phyloP scores from a whole-genome alignment of 495 filamentous ascomycete genomes.

The Cairneyella variabilis region DNA sequence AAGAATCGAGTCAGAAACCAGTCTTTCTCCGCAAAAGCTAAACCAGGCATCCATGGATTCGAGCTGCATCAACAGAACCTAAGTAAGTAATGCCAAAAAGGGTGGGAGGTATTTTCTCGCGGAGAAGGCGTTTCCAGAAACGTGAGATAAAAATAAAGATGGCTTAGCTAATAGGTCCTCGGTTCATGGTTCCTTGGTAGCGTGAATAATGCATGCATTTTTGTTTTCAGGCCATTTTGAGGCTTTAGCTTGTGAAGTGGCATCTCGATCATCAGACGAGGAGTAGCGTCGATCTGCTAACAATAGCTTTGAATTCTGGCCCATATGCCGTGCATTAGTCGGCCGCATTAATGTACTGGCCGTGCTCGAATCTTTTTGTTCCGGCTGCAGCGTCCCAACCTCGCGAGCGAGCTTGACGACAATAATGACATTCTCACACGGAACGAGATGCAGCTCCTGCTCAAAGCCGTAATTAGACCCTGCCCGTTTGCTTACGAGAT shows the following conservation, averaged over 20 bases:
- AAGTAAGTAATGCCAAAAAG: conserved; percentile 1
- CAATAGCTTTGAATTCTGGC: conserved; percentile 9
- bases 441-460: conserved; percentile 1
- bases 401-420: background rate
- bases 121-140: conserved; percentile 19
- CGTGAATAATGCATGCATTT: conserved; percentile 13
- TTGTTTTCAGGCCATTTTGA: conserved; percentile 12
- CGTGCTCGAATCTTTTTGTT: conserved; percentile 21
- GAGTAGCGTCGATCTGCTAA: background rate
- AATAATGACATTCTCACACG: conserved; percentile 2
- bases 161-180: conserved; percentile 15
- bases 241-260: conserved; percentile 5
- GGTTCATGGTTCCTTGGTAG: conserved; percentile 17
- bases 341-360: conserved; percentile 11
- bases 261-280: conserved; percentile 15
- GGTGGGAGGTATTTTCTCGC: conserved; percentile 6
- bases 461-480: conserved; percentile 3
- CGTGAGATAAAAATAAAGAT: conserved; percentile 18
- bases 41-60: conserved; percentile 13
- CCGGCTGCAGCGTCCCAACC: background rate
- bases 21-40: background rate
- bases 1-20: conserved; percentile 8
- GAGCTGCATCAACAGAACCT: conserved; percentile 7
- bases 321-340: conserved; percentile 25
- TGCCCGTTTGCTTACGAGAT: conserved; percentile 7